A percentile compares a stretch with the other conserved stretches of the same genome.
These are phyloP conservation scores for Uronychia binucleata DNA, from an alignment of 73 alveolate species.

Conservation along the genomic window DNA sequence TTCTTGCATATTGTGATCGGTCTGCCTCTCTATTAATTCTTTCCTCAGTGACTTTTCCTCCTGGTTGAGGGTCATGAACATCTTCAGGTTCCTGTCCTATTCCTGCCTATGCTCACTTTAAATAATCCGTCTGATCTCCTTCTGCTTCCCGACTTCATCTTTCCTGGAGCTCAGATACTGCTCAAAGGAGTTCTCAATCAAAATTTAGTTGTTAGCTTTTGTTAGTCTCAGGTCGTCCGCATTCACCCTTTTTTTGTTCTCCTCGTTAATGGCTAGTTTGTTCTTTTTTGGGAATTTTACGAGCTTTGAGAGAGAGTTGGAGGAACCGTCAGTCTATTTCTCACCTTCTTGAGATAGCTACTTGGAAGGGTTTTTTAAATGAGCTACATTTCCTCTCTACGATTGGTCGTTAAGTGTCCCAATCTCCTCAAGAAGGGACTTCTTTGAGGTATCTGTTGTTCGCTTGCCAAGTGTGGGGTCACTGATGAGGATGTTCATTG, in stretches of 20 bases:
- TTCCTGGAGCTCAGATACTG: conserved; percentile 20
- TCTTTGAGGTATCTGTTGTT: background rate
- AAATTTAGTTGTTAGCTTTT: background rate
- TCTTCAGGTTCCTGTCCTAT: conserved; percentile 20
- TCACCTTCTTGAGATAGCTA: background rate
- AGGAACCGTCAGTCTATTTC: background rate
- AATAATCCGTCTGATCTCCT: conserved; percentile 37
- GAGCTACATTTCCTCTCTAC: background rate
- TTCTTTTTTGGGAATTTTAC: background rate
- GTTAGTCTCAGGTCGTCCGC: background rate
- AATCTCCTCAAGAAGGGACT: background rate
- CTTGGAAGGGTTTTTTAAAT: background rate
- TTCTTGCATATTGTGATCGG: conserved; percentile 16
- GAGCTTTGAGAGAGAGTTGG: background rate
- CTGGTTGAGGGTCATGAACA: conserved; percentile 27
- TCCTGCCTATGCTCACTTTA: conserved; percentile 47
- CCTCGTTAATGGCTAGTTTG: background rate
- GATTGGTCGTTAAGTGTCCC: background rate
- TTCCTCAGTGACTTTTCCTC: conserved; percentile 40
- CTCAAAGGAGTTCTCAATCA: background rate
- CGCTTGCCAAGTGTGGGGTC: background rate
- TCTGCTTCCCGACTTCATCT: conserved; percentile 36
- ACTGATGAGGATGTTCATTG: background rate
- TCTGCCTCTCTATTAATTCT: conserved; percentile 27
- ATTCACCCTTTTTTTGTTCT: background rate